These are phyloP conservation scores for Paramyrothecium roridum DNA, from an alignment of 2,329 filamentous ascomycete species.

Conservation along the genomic window DNA sequence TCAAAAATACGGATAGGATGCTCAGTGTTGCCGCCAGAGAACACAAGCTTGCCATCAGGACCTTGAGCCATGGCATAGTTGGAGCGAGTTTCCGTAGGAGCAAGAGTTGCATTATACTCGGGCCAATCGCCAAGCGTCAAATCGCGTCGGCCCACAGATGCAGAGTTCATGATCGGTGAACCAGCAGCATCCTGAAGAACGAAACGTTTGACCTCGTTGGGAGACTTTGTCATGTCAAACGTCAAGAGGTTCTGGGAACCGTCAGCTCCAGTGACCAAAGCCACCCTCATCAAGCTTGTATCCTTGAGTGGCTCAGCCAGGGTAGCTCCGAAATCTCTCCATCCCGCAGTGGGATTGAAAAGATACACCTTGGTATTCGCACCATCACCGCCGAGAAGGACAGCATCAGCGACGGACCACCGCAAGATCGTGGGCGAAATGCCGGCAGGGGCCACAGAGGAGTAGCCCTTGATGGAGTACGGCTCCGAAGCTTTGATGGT, in stretches of 20 bases:
- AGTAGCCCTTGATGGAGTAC: slow-evolving; percentile 58
- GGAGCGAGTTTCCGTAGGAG: slow-evolving; percentile 59
- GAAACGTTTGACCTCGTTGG: slow-evolving; percentile 71
- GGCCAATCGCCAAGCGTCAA: slow-evolving; percentile 68
- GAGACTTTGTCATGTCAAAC: slow-evolving; percentile 71
- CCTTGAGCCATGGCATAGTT: slow-evolving; percentile 71
- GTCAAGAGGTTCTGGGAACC: slow-evolving; percentile 74
- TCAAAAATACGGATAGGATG: slow-evolving; percentile 76
- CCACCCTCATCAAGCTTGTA: slow-evolving; percentile 53
- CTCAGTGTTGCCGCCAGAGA: slow-evolving; percentile 70
- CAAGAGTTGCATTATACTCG: slow-evolving; percentile 71
- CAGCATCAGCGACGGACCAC: slow-evolving; percentile 69
- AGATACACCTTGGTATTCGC: slow-evolving; percentile 66
- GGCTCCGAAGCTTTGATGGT: slow-evolving; percentile 65
- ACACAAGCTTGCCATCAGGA: slow-evolving; percentile 64
- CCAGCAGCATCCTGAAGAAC: slow-evolving; percentile 64
- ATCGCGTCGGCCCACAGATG: slow-evolving; percentile 34
- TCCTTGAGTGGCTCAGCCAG: slow-evolving; percentile 59
- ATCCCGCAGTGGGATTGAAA: slow-evolving; percentile 62
- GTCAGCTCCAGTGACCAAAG: slow-evolving; percentile 69
- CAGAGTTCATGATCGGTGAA: slow-evolving; percentile 43
- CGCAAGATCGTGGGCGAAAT: slow-evolving; percentile 68
- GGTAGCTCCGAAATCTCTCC: slow-evolving; percentile 64
- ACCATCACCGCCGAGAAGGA: slow-evolving; percentile 68
- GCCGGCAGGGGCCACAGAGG: slow-evolving; percentile 58